Evolutionary conservation across 2,329 filamentous ascomycete genomes (phyloP).

Genomic region (Trichoderma sp.): DNA sequence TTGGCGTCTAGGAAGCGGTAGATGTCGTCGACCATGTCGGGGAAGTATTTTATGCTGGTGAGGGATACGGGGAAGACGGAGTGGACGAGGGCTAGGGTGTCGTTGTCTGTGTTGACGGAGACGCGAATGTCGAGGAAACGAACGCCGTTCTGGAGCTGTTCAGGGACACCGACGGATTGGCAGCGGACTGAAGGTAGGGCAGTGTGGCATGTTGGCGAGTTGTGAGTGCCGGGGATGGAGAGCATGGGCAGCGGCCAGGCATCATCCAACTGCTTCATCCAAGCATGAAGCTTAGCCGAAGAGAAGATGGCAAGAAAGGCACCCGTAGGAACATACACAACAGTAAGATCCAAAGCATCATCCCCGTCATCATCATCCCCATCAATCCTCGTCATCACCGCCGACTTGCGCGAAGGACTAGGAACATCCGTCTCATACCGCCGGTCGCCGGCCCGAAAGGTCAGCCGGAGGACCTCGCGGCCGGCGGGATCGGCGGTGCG

Average conservation of each 20-base stretch:
- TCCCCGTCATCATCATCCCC: conserved; percentile 33
- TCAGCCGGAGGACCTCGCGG: conserved; percentile 69
- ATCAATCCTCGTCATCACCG: conserved; percentile 55
- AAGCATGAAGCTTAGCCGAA: conserved; percentile 64
- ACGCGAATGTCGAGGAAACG: conserved; percentile 93
- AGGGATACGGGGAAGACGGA: conserved; percentile 84
- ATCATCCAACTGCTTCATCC: conserved; percentile 78
- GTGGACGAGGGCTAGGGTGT: conserved; percentile 80
- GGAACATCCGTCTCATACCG: conserved; percentile 71
- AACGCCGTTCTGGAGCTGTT: conserved; percentile 84
- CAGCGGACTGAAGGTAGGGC: conserved; percentile 92
- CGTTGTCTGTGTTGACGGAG: conserved; percentile 49
- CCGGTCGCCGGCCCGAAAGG: conserved; percentile 57
- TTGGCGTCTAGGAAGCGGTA: conserved; percentile 74
- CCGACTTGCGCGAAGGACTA: conserved; percentile 57
- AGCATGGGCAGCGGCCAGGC: conserved; percentile 73
- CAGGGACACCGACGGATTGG: conserved; percentile 72
- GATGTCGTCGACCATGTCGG: conserved; percentile 66
- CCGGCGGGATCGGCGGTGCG: conserved; percentile 51
- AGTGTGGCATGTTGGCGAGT: conserved; percentile 79
- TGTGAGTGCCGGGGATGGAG: conserved; percentile 93
- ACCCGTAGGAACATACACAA: conserved; percentile 58
- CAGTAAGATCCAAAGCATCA: conserved; percentile 58
- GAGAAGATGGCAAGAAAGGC: conserved; percentile 65
- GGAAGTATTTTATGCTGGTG: conserved; percentile 75